Evolutionary conservation across 257 asterid genomes (phyloP).

Genomic region (Plantago major): DNA sequence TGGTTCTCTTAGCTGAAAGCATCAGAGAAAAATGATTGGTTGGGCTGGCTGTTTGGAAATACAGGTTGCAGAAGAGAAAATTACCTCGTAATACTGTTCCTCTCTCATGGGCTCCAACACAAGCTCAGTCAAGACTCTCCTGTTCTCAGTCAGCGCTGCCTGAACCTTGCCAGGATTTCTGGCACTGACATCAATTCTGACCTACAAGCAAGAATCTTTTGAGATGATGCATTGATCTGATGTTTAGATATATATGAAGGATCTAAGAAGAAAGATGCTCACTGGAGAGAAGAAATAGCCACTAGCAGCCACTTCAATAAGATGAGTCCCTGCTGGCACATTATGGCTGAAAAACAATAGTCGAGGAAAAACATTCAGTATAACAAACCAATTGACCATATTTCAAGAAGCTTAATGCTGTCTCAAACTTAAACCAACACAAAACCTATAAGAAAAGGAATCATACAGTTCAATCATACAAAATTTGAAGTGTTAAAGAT

Average conservation of each 20-base stretch:
- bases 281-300: slow-evolving; percentile 96
- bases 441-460: too few species aligned
- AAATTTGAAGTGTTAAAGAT: background rate
- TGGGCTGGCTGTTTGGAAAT: background rate
- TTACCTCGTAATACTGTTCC: slow-evolving; percentile 90
- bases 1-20: slow-evolving; percentile 80
- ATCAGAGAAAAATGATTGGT: slow-evolving; percentile 10
- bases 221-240: slow-evolving; percentile 4
- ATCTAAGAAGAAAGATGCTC: slow-evolving; percentile 27
- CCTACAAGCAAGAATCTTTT: slow-evolving; percentile 32
- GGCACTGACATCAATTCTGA: slow-evolving; percentile 95
- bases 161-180: slow-evolving; percentile 96
- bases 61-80: slow-evolving; percentile 1
- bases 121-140: slow-evolving; percentile 77
- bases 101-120: slow-evolving; percentile 87
- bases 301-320: slow-evolving; percentile 83
- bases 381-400: background rate
- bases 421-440: too few species aligned
- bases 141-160: slow-evolving; percentile 92
- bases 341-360: slow-evolving; percentile 56
- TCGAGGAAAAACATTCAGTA: slow-evolving; percentile 41
- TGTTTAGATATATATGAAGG: slow-evolving; percentile 13
- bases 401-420: slow-evolving; percentile 12
- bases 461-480: background rate
- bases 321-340: slow-evolving; percentile 97